Base-by-base conservation (phyloP, 2,329 filamentous ascomycete genomes). In the Trichoderma harzianum region DNA sequence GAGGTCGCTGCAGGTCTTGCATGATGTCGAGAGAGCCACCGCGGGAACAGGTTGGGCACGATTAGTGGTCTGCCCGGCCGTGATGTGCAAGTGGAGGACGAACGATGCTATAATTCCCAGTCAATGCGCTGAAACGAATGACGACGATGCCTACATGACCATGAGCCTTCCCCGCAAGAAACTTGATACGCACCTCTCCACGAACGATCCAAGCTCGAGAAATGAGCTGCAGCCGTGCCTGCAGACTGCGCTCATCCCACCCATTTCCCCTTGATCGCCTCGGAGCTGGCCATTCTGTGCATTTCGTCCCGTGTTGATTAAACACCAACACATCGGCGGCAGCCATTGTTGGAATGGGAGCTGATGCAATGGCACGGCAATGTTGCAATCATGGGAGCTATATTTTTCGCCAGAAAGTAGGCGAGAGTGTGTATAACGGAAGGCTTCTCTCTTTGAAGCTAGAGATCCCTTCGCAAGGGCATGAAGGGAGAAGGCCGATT, bases 1-100 rank as follows among this genome's bases (percentile, higher is more conserved):
- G 74, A 73, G 60, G 73, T 69, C 26, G 74, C 55, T 69, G 80
- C 78, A 65, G 72, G 73, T 47, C 73, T 72, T 72, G 75, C 69
- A 57, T 75, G 74, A 67, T 78, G 75, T 70, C 75, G 76, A 73
- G 76, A 75, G 72, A 80, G 82, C 79, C 82, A 81, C 77, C 79
- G 80, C 74, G 82, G 82, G 43, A 77, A 79, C 55, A 71, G 57
- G 66, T 74, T 71, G 32, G 78, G 77, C 39, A 77, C 73, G 30
- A 74, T 73, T 57, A 79, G 69, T 36, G 74, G 75, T 67, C 62
- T 76, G 32, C 67, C 74, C 63, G 72, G 73, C 24, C 30, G 65
- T 21, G 63, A 65, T 60, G 47, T 21, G 47, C 34, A 26, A n/a
- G 14, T 55, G 11, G 36, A 58, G 55, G 39, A 28, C 24, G 43